phyloP scores from a whole-genome alignment of 2,329 filamentous ascomycete species.

The Botrytis paeoniae region DNA sequence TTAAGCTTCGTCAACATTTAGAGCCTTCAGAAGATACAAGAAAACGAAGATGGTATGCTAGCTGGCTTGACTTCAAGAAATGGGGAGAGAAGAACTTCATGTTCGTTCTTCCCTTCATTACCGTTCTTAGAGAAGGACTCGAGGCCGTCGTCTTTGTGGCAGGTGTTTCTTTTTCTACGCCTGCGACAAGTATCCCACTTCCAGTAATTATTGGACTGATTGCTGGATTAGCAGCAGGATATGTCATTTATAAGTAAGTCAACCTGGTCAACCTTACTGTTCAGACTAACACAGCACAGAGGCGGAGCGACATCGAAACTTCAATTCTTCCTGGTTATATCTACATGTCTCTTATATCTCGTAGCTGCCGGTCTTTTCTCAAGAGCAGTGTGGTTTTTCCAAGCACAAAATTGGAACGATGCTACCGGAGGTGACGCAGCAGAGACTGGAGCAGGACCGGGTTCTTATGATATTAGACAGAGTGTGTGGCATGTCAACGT shows the following conservation, averaged over 20 bases:
- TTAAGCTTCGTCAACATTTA: conserved; percentile 72
- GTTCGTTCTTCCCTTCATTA: conserved; percentile 84
- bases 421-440: conserved; percentile 51
- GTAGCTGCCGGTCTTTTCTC: conserved; percentile 82
- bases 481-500: conserved; percentile 82
- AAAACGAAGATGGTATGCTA: conserved; percentile 29
- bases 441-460: conserved; percentile 64
- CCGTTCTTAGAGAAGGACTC: conserved; percentile 80
- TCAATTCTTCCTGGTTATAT: conserved; percentile 76
- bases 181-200: conserved; percentile 73
- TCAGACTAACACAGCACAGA: conserved; percentile 36
- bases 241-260: conserved; percentile 71
- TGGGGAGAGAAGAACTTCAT: conserved; percentile 78
- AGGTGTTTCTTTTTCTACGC: conserved; percentile 74
- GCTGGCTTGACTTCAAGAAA: conserved; percentile 52
- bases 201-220: conserved; percentile 70
- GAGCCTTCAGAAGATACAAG: conserved; percentile 42
- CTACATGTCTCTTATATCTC: conserved; percentile 80
- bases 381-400: conserved; percentile 70
- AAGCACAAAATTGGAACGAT: conserved; percentile 62
- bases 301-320: conserved; percentile 63
- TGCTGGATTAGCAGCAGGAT: conserved; percentile 66
- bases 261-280: neutral
- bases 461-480: conserved; percentile 74
- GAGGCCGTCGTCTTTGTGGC: conserved; percentile 85